phyloP scores from a whole-genome alignment of 257 asterid genomes.

The Verbascum thapsus region DNA sequence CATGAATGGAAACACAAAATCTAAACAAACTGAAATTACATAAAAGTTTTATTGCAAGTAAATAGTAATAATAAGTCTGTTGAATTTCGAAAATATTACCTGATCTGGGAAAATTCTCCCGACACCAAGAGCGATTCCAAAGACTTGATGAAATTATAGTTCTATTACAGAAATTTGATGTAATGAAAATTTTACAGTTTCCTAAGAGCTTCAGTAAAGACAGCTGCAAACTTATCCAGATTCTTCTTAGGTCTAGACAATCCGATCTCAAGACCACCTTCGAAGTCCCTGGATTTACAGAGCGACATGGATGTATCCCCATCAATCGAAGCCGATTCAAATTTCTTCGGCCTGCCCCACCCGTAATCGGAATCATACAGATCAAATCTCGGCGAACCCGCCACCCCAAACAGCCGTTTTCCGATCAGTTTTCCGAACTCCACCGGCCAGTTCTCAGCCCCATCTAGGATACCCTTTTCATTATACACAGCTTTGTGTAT shows the following conservation, averaged over 20 bases:
- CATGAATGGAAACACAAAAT: too few relatives aligned
- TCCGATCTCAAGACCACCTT: constrained; percentile 46
- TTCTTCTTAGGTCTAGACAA: constrained; percentile 31
- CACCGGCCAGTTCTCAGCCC: constrained; percentile 44
- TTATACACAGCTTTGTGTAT: constrained; percentile 38
- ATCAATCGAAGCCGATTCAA: constrained; percentile 44
- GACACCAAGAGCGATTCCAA: too few relatives aligned
- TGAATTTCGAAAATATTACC: too few relatives aligned
- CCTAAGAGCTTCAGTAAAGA: constrained; percentile 28
- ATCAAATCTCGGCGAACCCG: constrained; percentile 48
- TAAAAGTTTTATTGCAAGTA: too few relatives aligned
- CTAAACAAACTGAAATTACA: too few relatives aligned
- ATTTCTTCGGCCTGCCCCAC: constrained; percentile 45
- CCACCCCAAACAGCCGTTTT: constrained; percentile 43
- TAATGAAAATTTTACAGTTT: constrained; percentile 9
- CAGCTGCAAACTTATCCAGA: constrained; percentile 36
- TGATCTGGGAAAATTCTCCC: too few relatives aligned
- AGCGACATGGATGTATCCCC: constrained; percentile 44
- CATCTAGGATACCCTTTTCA: constrained; percentile 39
- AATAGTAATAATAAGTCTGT: too few relatives aligned
- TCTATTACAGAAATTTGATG: too few relatives aligned
- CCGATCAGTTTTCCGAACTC: constrained; percentile 45
- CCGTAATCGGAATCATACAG: constrained; percentile 45
- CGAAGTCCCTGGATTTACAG: constrained; percentile 41
- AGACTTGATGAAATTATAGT: too few relatives aligned